A percentile compares a stretch with the other conserved stretches of the same genome.
These are phyloP conservation scores for Trypethelium eluteriae DNA, from an alignment of 495 filamentous ascomycete species.

Conservation along the genomic window DNA sequence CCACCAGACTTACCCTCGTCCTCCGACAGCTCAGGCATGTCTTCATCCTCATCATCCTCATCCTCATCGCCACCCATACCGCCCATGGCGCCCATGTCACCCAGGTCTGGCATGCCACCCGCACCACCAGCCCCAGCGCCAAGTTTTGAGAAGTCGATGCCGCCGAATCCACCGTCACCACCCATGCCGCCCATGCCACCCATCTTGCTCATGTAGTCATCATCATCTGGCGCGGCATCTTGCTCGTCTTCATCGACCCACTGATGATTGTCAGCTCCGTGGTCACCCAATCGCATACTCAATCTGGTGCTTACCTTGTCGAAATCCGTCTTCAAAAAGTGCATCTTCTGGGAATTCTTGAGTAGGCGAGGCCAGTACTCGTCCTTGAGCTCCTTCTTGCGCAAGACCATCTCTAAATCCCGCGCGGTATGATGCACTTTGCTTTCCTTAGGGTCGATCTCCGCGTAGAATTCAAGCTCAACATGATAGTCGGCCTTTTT, in stretches of 20 bases:
- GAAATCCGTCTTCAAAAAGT: slow-evolving; percentile 98
- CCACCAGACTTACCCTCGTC: slow-evolving; percentile 42
- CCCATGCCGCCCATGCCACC: slow-evolving; percentile 49
- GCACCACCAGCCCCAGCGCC: slow-evolving; percentile 49
- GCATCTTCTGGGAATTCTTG: slow-evolving; percentile 78
- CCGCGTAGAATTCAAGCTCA: slow-evolving; percentile 79
- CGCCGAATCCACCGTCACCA: slow-evolving; percentile 35
- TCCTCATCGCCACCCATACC: slow-evolving; percentile 51
- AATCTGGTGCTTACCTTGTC: slow-evolving; percentile 62
- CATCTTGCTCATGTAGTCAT: slow-evolving; percentile 58
- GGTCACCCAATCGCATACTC: background rate
- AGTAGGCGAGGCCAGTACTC: slow-evolving; percentile 92
- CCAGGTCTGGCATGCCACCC: slow-evolving; percentile 80
- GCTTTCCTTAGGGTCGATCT: slow-evolving; percentile 77
- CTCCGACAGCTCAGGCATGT: slow-evolving; percentile 52
- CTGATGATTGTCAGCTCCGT: slow-evolving; percentile 36
- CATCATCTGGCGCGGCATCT: slow-evolving; percentile 75
- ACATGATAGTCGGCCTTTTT: slow-evolving; percentile 79
- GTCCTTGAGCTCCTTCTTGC: slow-evolving; percentile 88
- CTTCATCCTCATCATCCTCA: slow-evolving; percentile 55
- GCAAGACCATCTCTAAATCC: slow-evolving; percentile 79
- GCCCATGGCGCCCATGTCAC: slow-evolving; percentile 58
- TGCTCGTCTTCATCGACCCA: slow-evolving; percentile 99
- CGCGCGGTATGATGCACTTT: slow-evolving; percentile 76
- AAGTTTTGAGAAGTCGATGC: slow-evolving; percentile 24